Evolutionary conservation across 1,284 basidiomycete genomes (phyloP).

Genomic region (Ceratobasidium papillatum): DNA sequence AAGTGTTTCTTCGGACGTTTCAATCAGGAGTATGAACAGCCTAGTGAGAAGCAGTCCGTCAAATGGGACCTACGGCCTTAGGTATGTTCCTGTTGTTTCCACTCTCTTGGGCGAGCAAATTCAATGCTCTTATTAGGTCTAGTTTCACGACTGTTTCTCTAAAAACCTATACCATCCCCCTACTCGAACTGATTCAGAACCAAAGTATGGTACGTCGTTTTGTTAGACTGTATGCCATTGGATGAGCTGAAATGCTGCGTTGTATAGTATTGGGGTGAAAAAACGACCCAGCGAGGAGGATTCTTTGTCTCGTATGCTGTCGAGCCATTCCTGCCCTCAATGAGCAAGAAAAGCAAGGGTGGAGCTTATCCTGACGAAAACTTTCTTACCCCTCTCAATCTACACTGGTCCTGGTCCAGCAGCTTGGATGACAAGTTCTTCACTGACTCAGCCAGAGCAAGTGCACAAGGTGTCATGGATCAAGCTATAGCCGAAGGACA

Average conservation of each 20-base stretch:
- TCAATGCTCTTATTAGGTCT: conserved; percentile 50
- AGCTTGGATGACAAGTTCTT: conserved; percentile 54
- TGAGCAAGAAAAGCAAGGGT: conserved; percentile 56
- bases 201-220: conserved; percentile 57
- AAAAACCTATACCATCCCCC: conserved; percentile 53
- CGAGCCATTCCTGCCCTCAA: conserved; percentile 62
- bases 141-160: conserved; percentile 62
- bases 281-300: conserved; percentile 50
- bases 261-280: conserved; percentile 59
- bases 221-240: neutral
- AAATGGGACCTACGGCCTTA: conserved; percentile 55
- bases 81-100: conserved; percentile 51
- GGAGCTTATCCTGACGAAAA: conserved; percentile 53
- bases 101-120: neutral
- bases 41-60: conserved; percentile 56
- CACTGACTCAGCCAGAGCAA: conserved; percentile 54
- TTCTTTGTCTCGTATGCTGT: conserved; percentile 61
- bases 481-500: conserved; percentile 59
- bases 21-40: conserved; percentile 54
- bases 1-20: conserved; percentile 54
- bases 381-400: conserved; percentile 57
- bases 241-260: conserved; percentile 44
- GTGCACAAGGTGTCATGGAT: conserved; percentile 53
- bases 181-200: conserved; percentile 61
- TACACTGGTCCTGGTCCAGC: conserved; percentile 59